Conservation (phyloP, 805 yeast genomes). For the Nakazawaea anatomiae region DNA sequence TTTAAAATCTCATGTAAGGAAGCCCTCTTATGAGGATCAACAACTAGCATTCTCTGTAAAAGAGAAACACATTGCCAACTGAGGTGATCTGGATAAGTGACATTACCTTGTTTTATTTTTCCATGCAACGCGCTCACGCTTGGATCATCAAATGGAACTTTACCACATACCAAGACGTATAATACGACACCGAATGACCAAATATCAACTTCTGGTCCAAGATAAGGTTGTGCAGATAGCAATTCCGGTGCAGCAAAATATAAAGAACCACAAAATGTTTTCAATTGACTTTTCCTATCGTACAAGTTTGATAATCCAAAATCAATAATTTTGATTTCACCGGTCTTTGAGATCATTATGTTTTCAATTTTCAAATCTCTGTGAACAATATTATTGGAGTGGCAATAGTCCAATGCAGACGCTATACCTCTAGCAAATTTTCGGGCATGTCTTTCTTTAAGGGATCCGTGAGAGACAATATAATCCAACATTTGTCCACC, state of each 20-base stretch:
- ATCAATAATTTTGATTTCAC: conserved; percentile 93
- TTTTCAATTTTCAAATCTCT: conserved; percentile 95
- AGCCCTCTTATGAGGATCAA: conserved; percentile 80
- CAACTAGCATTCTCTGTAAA: conserved; percentile 85
- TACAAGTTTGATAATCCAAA: conserved; percentile 91
- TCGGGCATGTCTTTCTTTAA: conserved; percentile 90
- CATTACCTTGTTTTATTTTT: conserved; percentile 86
- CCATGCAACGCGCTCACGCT: conserved; percentile 88
- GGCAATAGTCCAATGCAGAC: conserved; percentile 90
- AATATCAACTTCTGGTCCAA: conserved; percentile 96
- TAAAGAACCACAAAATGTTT: conserved; percentile 94
- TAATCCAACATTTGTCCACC: conserved; percentile 98
- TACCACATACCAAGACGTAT: conserved; percentile 93
- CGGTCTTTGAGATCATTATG: conserved; percentile 87
- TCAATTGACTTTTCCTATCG: conserved; percentile 63
- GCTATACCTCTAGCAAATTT: conserved; percentile 94
- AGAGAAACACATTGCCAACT: conserved; percentile 77
- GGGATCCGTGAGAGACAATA: conserved; percentile 91
- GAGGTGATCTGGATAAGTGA: conserved; percentile 82
- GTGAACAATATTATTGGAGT: conserved; percentile 90
- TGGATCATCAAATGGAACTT: conserved; percentile 96
- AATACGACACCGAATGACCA: conserved; percentile 98
- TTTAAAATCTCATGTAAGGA: conserved; percentile 67
- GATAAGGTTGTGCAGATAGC: conserved; percentile 84
- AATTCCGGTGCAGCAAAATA: conserved; percentile 99